Evolutionary conservation across 2,329 filamentous ascomycete species (phyloP).

Genomic region (Monilinia aucupariae): DNA sequence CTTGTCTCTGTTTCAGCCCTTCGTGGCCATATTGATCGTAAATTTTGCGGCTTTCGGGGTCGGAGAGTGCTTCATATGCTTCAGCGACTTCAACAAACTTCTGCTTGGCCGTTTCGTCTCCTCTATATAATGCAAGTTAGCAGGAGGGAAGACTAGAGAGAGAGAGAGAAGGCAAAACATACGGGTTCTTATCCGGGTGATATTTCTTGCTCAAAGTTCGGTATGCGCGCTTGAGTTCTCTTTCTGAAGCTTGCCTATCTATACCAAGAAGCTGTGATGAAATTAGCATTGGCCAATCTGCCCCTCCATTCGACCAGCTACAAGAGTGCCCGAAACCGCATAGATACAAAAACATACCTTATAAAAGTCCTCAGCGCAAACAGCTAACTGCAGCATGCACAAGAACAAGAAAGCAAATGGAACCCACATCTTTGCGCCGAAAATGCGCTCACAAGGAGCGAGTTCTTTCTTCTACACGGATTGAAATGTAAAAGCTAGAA

Average conservation of each 20-base stretch:
- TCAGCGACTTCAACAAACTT: conserved; percentile 94
- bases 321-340: background rate
- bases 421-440: conserved; percentile 44
- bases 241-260: conserved; percentile 71
- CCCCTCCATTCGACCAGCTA: background rate
- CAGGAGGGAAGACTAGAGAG: background rate
- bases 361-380: conserved; percentile 70
- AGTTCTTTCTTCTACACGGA: conserved; percentile 8
- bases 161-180: conserved; percentile 38
- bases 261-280: conserved; percentile 66
- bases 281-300: conserved; percentile 18
- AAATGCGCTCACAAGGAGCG: conserved; percentile 22
- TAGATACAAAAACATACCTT: conserved; percentile 48
- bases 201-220: conserved; percentile 88
- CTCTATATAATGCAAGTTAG: conserved; percentile 44
- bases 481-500: conserved; percentile 1
- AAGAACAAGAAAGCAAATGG: conserved; percentile 49
- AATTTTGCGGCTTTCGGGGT: conserved; percentile 72
- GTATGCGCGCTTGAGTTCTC: conserved; percentile 91
- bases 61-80: conserved; percentile 87
- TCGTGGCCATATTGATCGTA: conserved; percentile 96
- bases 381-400: conserved; percentile 48
- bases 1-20: conserved; percentile 75
- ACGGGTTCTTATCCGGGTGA: conserved; percentile 98
- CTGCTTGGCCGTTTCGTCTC: conserved; percentile 71